These are phyloP conservation scores for Sugiyamaella xylanicola DNA, from an alignment of 1,139 yeast genomes.

Conservation along the genomic window DNA sequence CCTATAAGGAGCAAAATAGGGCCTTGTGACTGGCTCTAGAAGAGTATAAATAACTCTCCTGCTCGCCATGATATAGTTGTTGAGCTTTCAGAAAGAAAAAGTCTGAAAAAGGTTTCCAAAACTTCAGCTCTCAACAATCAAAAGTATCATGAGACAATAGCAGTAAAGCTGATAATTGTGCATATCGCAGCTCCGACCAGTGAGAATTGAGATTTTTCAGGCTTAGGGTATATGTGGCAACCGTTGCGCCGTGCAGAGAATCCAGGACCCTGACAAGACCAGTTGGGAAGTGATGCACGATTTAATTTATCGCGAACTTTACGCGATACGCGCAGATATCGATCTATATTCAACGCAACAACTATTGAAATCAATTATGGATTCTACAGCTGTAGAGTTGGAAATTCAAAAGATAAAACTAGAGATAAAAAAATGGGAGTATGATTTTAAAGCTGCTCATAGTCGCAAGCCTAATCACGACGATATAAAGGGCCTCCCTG, in stretches of 20 bases:
- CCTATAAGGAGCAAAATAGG: conserved; percentile 19
- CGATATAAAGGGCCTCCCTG: conserved; percentile 54
- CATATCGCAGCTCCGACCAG: not conserved
- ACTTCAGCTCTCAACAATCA: not conserved
- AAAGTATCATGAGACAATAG: conserved; percentile 1
- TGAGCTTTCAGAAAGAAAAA: not conserved
- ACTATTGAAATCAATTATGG: not conserved
- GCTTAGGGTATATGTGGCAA: conserved; percentile 7
- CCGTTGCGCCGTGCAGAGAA: conserved; percentile 4
- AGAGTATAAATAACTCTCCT: conserved; percentile 21
- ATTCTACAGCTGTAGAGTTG: not conserved
- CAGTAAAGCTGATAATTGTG: not conserved
- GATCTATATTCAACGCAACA: not conserved
- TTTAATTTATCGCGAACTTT: not conserved
- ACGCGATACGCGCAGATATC: conserved; percentile 3
- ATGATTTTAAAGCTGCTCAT: conserved; percentile 47
- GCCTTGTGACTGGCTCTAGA: conserved; percentile 21
- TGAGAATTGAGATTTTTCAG: conserved; percentile 17
- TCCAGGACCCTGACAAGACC: conserved; percentile 8
- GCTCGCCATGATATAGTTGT: conserved; percentile 11
- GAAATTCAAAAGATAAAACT: conserved; percentile 30
- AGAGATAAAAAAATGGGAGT: conserved; percentile 68
- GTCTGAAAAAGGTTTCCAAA: not conserved
- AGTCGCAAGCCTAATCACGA: conserved; percentile 55
- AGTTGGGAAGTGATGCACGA: not conserved